Percentiles rank a stretch among this genome's conserved stretches.
Conservation (phyloP, 2,329 filamentous ascomycete genomes). For the Zasmidium angulare region DNA sequence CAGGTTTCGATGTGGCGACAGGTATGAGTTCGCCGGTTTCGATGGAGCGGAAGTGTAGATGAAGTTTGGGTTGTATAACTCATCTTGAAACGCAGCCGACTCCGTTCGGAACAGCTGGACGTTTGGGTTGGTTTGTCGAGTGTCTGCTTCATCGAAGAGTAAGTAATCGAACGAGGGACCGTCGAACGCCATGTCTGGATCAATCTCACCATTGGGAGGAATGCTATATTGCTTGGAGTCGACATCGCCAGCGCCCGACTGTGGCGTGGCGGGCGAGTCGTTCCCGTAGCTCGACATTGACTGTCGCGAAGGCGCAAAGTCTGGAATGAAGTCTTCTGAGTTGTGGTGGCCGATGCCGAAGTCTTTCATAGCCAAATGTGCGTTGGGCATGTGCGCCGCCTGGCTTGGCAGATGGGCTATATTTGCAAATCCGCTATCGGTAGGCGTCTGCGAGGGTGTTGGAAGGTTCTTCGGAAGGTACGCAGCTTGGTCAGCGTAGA, state of each 20-base stretch:
- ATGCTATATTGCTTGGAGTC: conserved; percentile 55
- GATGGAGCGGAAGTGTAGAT: conserved; percentile 60
- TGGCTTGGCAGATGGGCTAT: conserved; percentile 31
- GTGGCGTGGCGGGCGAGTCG: conserved; percentile 62
- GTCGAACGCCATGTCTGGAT: conserved; percentile 1
- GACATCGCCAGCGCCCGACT: conserved; percentile 50
- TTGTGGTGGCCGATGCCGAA: conserved; percentile 55
- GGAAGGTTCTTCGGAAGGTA: conserved; percentile 54
- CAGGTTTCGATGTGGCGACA: conserved; percentile 57
- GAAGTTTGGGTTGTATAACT: conserved; percentile 73
- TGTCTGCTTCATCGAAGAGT: conserved; percentile 61
- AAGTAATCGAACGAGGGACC: conserved; percentile 60
- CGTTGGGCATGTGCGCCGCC: conserved; percentile 40
- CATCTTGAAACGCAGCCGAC: conserved; percentile 81
- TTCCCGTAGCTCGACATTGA: conserved; percentile 62
- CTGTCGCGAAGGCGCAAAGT: conserved; percentile 54
- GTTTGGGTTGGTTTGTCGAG: conserved; percentile 59
- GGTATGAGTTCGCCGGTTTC: conserved; percentile 59
- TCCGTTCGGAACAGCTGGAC: conserved; percentile 71
- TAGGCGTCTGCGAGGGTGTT: conserved; percentile 56
- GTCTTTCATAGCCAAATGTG: conserved; percentile 62
- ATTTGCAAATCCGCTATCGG: conserved; percentile 50
- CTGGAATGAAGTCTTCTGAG: conserved; percentile 51
- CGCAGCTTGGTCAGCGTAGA: conserved; percentile 37
- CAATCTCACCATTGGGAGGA: conserved; percentile 54